Conservation (phyloP, 768 basidiomycete genomes). For the Lactarius quietus region DNA sequence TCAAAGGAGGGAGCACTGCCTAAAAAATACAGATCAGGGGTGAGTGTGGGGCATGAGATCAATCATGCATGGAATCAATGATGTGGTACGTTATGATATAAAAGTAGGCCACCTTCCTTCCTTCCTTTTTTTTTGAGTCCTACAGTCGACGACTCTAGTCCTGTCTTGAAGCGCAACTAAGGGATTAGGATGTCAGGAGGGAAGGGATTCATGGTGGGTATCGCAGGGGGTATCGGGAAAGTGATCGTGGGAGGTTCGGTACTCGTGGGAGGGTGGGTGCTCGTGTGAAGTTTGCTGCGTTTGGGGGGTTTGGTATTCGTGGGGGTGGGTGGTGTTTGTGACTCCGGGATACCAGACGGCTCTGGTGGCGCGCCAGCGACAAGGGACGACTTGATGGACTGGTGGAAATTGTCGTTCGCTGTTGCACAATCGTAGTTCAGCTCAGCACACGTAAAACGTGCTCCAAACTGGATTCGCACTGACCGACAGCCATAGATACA, state of each 20-base stretch:
- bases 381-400: conserved; percentile 49
- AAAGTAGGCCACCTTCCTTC: neutral
- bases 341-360: no score
- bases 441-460: neutral
- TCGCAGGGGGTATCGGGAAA: no score
- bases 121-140: neutral
- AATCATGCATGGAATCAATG: neutral
- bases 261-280: neutral
- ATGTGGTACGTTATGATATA: neutral
- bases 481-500: conserved; percentile 45
- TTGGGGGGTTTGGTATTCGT: neutral
- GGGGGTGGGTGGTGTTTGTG: neutral
- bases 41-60: neutral
- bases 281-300: no score
- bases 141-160: neutral
- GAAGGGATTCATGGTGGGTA: neutral
- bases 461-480: conserved; percentile 1
- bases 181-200: neutral
- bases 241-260: no score
- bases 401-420: conserved; percentile 59
- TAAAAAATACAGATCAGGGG: neutral
- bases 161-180: neutral
- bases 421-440: neutral
- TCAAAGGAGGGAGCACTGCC: neutral
- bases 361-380: neutral